Percentiles rank a stretch among this genome's conserved stretches.
phyloP scores from a whole-genome alignment of 2,329 filamentous ascomycete species.

The Trichoderma breve region DNA sequence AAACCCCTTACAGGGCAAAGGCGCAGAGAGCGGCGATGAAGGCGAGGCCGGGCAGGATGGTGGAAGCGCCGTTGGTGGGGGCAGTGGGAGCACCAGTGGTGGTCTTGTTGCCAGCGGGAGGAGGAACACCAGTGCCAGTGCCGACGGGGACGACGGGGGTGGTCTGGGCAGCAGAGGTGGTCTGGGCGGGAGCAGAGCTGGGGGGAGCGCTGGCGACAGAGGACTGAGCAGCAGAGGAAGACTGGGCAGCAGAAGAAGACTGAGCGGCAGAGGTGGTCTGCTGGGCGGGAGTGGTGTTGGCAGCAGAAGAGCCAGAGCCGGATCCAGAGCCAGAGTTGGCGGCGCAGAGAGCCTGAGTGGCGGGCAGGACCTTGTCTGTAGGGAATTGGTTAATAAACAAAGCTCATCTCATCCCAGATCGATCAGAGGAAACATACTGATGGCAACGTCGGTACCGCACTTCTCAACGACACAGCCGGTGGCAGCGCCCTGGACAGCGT shows the following conservation, averaged over 20 bases:
- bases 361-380: slow-evolving; percentile 41
- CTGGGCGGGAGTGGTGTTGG: not conserved
- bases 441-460: slow-evolving; percentile 38
- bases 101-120: slow-evolving; percentile 16
- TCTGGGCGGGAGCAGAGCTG: not conserved
- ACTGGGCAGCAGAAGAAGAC: not conserved
- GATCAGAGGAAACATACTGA: slow-evolving; percentile 34
- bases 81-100: slow-evolving; percentile 5
- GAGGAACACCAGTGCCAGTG: not conserved
- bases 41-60: slow-evolving; percentile 33
- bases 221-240: not conserved
- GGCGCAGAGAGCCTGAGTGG: slow-evolving; percentile 36
- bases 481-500: slow-evolving; percentile 32
- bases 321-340: not conserved
- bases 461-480: slow-evolving; percentile 37
- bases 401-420: not conserved
- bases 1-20: slow-evolving; percentile 37
- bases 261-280: slow-evolving; percentile 22
- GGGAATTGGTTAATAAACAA: not conserved
- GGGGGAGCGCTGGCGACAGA: not conserved
- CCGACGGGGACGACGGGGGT: not conserved
- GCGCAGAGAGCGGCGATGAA: slow-evolving; percentile 33
- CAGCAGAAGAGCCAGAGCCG: slow-evolving; percentile 1
- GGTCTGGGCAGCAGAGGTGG: slow-evolving; percentile 13
- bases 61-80: slow-evolving; percentile 33